phyloP scores from a whole-genome alignment of 2,329 filamentous ascomycete genomes.

The Orbilia ellipsospora region DNA sequence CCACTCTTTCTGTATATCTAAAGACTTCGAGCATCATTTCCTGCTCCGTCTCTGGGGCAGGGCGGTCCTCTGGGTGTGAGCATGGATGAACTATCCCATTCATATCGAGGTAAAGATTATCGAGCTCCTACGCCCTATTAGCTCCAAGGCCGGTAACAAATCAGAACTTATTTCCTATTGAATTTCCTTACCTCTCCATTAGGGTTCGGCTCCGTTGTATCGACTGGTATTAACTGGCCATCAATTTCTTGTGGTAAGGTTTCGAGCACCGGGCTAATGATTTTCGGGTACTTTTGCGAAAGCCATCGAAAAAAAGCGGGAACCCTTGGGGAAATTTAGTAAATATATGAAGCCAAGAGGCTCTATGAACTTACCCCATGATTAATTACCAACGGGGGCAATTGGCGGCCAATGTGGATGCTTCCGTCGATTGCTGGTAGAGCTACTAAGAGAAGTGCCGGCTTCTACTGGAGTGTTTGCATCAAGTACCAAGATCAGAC shows the following conservation, averaged over 20 bases:
- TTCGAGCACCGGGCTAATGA: conserved; percentile 90
- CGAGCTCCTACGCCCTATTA: conserved; percentile 72
- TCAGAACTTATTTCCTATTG: background rate
- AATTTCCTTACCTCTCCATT: conserved; percentile 75
- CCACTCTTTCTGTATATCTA: conserved; percentile 96
- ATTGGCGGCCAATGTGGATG: background rate
- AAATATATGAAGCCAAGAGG: background rate
- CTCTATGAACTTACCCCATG: conserved; percentile 39
- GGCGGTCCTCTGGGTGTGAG: conserved; percentile 93
- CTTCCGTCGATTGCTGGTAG: background rate
- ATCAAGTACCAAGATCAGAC: conserved; percentile 55
- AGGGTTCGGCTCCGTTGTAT: conserved; percentile 85
- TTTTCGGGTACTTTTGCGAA: conserved; percentile 96
- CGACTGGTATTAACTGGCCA: conserved; percentile 84
- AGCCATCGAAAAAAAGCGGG: conserved; percentile 75
- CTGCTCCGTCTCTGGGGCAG: conserved; percentile 90
- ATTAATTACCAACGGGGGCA: background rate
- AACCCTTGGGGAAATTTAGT: conserved; percentile 54
- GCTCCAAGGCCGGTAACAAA: background rate
- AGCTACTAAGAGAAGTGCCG: conserved; percentile 36
- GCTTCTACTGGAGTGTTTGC: conserved; percentile 42
- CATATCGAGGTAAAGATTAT: conserved; percentile 99
- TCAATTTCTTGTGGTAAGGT: conserved; percentile 84
- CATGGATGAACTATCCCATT: conserved; percentile 99
- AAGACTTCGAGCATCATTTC: conserved; percentile 99